A percentile compares a stretch with the other conserved stretches of the same genome.
phyloP scores from a whole-genome alignment of 1,139 yeast species.

The Tardiomyces blankii region DNA sequence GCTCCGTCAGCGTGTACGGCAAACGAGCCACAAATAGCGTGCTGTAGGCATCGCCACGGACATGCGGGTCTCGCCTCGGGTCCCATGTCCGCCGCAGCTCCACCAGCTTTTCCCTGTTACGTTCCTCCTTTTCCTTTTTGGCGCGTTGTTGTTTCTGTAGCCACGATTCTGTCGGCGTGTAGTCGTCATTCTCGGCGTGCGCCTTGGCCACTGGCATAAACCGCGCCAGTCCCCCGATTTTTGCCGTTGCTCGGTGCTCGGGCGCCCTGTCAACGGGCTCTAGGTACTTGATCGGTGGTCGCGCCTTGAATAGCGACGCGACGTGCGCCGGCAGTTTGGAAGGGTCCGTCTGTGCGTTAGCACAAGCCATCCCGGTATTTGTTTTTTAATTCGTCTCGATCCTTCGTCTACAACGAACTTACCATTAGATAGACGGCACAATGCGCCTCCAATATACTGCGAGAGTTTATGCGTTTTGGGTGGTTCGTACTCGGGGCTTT shows the following conservation, averaged over 20 bases:
- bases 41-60: constrained; percentile 61
- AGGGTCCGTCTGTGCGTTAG: neutral
- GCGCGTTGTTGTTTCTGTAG: constrained; percentile 27
- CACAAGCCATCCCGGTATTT: neutral
- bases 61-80: constrained; percentile 47
- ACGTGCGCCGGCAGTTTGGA: neutral
- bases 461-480: neutral
- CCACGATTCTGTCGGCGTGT: constrained; percentile 28
- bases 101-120: constrained; percentile 21
- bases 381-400: too few relatives aligned
- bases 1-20: constrained; percentile 53
- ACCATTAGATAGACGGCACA: neutral
- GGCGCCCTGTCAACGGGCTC: constrained; percentile 47
- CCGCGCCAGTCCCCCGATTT: constrained; percentile 41
- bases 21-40: constrained; percentile 74
- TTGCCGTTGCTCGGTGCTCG: constrained; percentile 37
- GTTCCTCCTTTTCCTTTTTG: constrained; percentile 22
- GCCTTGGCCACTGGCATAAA: constrained; percentile 28
- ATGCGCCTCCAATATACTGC: neutral
- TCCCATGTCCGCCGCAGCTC: constrained; percentile 38
- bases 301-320: constrained; percentile 45
- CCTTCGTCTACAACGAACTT: too few relatives aligned
- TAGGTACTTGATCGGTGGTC: constrained; percentile 50
- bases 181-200: constrained; percentile 22
- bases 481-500: neutral